Evolutionary conservation across 2,329 filamentous ascomycete species (phyloP).

Genomic region (Scopulariopsis brevicaulis): DNA sequence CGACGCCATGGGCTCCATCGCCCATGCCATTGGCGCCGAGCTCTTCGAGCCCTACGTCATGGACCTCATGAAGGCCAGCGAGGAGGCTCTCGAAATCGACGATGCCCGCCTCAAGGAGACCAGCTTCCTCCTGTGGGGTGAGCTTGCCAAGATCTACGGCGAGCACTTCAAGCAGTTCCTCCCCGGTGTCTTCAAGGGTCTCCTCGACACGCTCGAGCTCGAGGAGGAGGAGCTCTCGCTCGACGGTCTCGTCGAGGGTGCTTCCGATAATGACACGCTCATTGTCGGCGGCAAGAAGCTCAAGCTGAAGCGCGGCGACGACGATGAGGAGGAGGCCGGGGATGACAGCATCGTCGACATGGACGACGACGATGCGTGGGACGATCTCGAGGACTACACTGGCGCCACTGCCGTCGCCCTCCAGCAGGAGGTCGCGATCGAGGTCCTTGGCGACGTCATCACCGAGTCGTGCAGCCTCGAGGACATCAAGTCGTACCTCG

Average conservation of each 20-base stretch:
- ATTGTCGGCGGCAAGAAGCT: conserved; percentile 74
- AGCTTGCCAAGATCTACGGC: conserved; percentile 86
- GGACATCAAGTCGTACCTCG: conserved; percentile 66
- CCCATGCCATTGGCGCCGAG: conserved; percentile 72
- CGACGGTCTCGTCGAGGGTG: conserved; percentile 38
- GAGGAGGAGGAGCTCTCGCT: conserved; percentile 80
- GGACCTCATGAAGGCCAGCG: conserved; percentile 82
- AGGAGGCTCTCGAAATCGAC: conserved; percentile 79
- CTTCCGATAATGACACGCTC: conserved; percentile 63
- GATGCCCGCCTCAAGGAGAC: conserved; percentile 90
- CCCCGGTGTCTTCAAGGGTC: conserved; percentile 63
- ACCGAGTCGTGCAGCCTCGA: conserved; percentile 72
- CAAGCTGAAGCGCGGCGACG: conserved; percentile 48
- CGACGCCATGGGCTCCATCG: conserved; percentile 89
- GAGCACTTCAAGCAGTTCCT: conserved; percentile 73
- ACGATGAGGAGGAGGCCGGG: conserved; percentile 31
- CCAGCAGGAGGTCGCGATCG: conserved; percentile 95
- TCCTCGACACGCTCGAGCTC: conserved; percentile 77
- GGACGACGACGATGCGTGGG: conserved; percentile 65
- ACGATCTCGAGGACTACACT: conserved; percentile 73
- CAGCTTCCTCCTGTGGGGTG: conserved; percentile 94
- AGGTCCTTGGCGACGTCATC: conserved; percentile 88
- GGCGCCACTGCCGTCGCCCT: conserved; percentile 82
- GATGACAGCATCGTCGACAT: conserved; percentile 45
- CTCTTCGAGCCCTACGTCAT: conserved; percentile 86